A percentile compares a stretch with the other conserved stretches of the same genome.
Evolutionary conservation across 805 yeast species (phyloP).

Genomic region (Sugiyamaella smithiae): DNA sequence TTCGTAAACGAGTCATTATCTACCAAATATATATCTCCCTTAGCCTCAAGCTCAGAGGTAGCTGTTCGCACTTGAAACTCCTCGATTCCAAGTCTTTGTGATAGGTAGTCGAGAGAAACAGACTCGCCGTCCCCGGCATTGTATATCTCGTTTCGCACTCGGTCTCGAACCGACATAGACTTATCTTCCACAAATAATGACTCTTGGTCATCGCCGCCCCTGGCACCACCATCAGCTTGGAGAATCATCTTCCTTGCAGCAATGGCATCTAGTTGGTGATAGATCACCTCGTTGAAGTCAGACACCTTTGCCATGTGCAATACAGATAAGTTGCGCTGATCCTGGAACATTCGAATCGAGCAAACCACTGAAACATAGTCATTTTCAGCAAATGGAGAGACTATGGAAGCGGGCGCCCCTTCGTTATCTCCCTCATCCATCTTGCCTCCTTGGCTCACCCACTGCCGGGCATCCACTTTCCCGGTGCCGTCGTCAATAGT

Average conservation of each 20-base stretch:
- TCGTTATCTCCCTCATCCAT: constrained; percentile 25
- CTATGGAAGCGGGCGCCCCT: constrained; percentile 22
- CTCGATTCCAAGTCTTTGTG: not conserved
- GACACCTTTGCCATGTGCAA: constrained; percentile 47
- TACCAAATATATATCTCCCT: not conserved
- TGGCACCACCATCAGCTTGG: not conserved
- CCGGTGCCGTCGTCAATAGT: constrained; percentile 71
- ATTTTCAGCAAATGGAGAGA: constrained; percentile 34
- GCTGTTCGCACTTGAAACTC: constrained; percentile 1
- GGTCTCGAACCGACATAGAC: constrained; percentile 1
- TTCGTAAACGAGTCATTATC: not conserved
- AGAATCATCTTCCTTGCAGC: not conserved
- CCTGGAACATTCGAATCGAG: constrained; percentile 46
- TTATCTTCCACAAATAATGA: constrained; percentile 11
- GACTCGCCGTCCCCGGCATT: not conserved
- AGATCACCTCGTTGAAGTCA: constrained; percentile 59
- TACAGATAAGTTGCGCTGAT: constrained; percentile 49
- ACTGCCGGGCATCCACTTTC: constrained; percentile 49
- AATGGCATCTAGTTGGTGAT: constrained; percentile 56
- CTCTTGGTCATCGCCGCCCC: constrained; percentile 4
- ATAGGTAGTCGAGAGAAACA: not conserved
- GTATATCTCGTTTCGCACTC: constrained; percentile 3
- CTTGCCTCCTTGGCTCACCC: constrained; percentile 38
- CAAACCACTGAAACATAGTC: constrained; percentile 52
- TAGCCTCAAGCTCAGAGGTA: not conserved